These are phyloP conservation scores for Ascochyta viciae-villosae DNA, from an alignment of 2,329 filamentous ascomycete species.

Conservation along the genomic window DNA sequence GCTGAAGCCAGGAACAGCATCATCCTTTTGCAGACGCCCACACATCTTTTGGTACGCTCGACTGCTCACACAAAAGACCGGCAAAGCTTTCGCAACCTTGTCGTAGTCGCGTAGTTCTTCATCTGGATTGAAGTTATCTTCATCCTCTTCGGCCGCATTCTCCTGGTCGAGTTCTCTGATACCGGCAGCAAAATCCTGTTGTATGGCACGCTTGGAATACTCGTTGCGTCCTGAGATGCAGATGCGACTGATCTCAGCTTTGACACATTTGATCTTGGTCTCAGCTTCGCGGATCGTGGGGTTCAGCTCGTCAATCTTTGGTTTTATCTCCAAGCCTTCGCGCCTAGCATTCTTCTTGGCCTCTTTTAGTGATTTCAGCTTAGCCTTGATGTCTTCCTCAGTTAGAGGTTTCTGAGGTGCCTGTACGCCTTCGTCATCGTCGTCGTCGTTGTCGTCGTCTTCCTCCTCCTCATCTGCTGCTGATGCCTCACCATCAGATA, in stretches of 20 bases:
- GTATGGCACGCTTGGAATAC: conserved; percentile 63
- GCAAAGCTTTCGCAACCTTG: conserved; percentile 61
- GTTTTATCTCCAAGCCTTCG: conserved; percentile 36
- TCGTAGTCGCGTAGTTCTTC: conserved; percentile 65
- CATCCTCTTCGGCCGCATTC: conserved; percentile 60
- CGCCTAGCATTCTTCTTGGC: conserved; percentile 52
- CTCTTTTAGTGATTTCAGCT: conserved; percentile 54
- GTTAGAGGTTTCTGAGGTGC: conserved; percentile 49
- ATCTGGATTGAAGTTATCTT: conserved; percentile 62
- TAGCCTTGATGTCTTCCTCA: conserved; percentile 49
- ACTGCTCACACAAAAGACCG: conserved; percentile 71
- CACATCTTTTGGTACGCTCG: conserved; percentile 69
- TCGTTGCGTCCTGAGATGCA: conserved; percentile 65
- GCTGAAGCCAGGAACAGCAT: conserved; percentile 60
- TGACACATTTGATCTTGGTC: conserved; percentile 38
- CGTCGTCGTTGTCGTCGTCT: neutral
- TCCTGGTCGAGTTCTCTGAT: conserved; percentile 68
- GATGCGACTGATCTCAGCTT: conserved; percentile 46
- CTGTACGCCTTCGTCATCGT: conserved; percentile 24
- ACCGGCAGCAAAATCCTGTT: conserved; percentile 65
- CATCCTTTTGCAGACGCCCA: conserved; percentile 62
- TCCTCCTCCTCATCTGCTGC: conserved; percentile 38
- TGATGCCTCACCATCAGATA: conserved; percentile 29
- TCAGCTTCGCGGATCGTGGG: conserved; percentile 39
- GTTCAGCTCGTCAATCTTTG: conserved; percentile 41